These are phyloP conservation scores for Amborella trichopoda DNA, from an alignment of 164 flowering plant genomes.

Conservation along the genomic window DNA sequence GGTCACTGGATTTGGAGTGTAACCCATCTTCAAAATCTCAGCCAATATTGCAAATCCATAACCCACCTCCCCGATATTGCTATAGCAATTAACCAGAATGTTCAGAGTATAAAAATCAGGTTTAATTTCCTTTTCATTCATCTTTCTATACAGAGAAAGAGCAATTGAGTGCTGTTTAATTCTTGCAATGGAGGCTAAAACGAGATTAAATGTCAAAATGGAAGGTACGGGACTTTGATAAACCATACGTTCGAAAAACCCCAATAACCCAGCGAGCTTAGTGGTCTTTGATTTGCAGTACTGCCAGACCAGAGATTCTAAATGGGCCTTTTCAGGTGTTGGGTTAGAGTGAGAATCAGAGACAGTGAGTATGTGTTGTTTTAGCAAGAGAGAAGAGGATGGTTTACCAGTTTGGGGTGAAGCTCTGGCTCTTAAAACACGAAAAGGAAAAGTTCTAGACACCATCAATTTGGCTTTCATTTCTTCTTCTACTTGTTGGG, in stretches of 20 bases:
- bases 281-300: background rate
- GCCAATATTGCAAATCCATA: constrained; percentile 12
- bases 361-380: too few relatives aligned
- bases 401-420: too few relatives aligned
- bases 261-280: constrained; percentile 1
- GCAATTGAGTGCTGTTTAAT: constrained; percentile 1
- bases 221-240: constrained; percentile 5
- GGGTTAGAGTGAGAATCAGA: too few relatives aligned
- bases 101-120: constrained; percentile 5
- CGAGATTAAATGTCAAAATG: constrained; percentile 1
- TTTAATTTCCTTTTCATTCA: constrained; percentile 2
- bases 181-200: constrained; percentile 3
- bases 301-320: background rate
- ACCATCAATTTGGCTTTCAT: too few relatives aligned
- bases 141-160: constrained; percentile 3
- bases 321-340: too few relatives aligned
- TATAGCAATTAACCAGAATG: constrained; percentile 13
- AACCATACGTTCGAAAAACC: constrained; percentile 5
- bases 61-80: constrained; percentile 4
- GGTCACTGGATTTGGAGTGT: background rate
- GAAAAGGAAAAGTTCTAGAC: too few relatives aligned
- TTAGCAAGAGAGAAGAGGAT: too few relatives aligned
- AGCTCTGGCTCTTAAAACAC: too few relatives aligned
- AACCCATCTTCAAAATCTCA: constrained; percentile 8
- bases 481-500: too few relatives aligned